Conservation (phyloP, 176 grass and related monocot genomes). For the Carex scoparia region DNA sequence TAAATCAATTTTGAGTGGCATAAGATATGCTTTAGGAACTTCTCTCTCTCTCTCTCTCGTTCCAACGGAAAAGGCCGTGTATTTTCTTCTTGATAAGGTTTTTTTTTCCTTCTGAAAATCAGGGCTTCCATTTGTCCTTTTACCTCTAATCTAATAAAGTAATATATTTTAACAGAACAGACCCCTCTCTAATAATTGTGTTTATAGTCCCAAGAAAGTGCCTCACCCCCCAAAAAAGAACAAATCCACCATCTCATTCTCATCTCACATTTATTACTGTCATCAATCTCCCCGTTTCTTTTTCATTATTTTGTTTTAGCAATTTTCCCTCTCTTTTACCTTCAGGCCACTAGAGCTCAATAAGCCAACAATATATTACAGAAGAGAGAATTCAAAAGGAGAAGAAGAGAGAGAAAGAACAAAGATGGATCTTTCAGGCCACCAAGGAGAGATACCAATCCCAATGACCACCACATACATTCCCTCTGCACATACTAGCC, state of each 20-base stretch:
- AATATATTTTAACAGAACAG: constrained; percentile 1
- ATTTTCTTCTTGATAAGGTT: constrained; percentile 36
- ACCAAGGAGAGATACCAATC: constrained; percentile 80
- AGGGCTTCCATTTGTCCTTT: constrained; percentile 36
- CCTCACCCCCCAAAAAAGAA: constrained; percentile 23
- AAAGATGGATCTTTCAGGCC: constrained; percentile 74
- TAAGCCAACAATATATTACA: constrained; percentile 12
- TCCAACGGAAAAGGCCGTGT: constrained; percentile 20
- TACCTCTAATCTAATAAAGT: constrained; percentile 24
- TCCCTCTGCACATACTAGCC: constrained; percentile 35
- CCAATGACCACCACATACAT: constrained; percentile 64
- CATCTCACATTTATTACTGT: constrained; percentile 27
- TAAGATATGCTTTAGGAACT: constrained; percentile 6
- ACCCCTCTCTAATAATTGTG: constrained; percentile 19
- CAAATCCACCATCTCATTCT: constrained; percentile 27
- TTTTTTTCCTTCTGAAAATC: neutral
- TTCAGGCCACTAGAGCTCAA: constrained; percentile 14
- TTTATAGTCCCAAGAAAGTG: constrained; percentile 29
- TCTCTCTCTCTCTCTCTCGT: neutral
- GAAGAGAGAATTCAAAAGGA: neutral
- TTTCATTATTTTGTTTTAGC: constrained; percentile 9
- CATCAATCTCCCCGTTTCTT: constrained; percentile 14
- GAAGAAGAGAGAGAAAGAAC: constrained; percentile 24
- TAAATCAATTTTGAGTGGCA: neutral
- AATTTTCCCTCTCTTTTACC: neutral